These are phyloP conservation scores for Botryotinia globosa DNA, from an alignment of 2,329 filamentous ascomycete species.

Conservation along the genomic window DNA sequence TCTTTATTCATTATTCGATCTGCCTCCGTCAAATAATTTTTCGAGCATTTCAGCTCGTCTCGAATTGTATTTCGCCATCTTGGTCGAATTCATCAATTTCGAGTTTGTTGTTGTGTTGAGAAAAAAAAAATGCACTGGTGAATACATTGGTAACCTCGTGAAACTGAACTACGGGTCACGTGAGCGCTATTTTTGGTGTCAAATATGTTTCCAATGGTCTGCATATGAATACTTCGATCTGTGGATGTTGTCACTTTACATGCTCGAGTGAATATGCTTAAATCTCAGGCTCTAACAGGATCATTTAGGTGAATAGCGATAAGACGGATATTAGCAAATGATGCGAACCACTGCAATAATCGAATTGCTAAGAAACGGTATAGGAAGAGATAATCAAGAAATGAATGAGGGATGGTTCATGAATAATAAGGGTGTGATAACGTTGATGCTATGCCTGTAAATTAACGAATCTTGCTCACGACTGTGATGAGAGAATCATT, in stretches of 20 bases:
- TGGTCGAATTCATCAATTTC: rapidly evolving
- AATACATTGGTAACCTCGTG: not conserved
- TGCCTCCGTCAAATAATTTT: not conserved
- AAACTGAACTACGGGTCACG: not conserved
- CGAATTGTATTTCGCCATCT: not conserved
- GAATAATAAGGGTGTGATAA: too few relatives aligned
- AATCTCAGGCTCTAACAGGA: not conserved
- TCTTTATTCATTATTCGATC: not conserved
- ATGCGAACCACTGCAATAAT: not conserved
- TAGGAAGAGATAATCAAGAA: rapidly evolving
- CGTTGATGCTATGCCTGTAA: not conserved
- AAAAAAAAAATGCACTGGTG: too few relatives aligned
- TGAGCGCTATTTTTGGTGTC: not conserved
- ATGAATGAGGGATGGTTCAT: not conserved
- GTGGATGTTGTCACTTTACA: not conserved
- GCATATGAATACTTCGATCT: not conserved
- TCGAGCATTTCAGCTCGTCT: not conserved
- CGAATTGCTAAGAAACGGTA: not conserved
- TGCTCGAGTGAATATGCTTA: not conserved
- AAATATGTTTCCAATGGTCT: not conserved
- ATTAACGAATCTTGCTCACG: not conserved
- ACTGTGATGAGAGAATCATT: not conserved
- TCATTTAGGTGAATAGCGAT: not conserved
- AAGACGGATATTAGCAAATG: not conserved
- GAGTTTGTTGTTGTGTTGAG: not conserved